Percentiles rank a stretch among this genome's conserved stretches.
phyloP scores from a whole-genome alignment of 228 moss, liverwort and hornwort species.

The Sphagnum fallax region DNA sequence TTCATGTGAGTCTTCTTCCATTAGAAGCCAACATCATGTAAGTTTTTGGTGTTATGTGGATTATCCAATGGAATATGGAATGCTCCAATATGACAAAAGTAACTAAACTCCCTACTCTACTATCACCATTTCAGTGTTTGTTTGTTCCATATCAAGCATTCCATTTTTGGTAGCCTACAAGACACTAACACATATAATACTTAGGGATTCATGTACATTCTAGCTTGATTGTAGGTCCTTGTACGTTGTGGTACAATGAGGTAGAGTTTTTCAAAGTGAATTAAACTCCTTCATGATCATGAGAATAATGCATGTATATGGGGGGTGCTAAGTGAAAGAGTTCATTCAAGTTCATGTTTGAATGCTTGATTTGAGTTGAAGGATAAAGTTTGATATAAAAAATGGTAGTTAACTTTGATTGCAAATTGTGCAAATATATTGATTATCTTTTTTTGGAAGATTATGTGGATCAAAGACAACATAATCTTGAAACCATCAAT shows the following conservation, averaged over 20 bases:
- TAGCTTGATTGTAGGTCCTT: too few species aligned
- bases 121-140: too few species aligned
- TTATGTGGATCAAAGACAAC: constrained; percentile 81
- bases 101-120: too few species aligned
- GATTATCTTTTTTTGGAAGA: constrained; percentile 84
- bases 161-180: too few species aligned
- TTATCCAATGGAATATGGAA: not conserved
- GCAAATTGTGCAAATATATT: constrained; percentile 42
- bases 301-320: too few species aligned
- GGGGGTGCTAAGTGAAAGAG: not conserved
- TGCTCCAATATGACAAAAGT: not conserved
- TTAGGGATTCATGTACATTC: too few species aligned
- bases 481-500: constrained; percentile 82
- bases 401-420: not conserved
- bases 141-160: too few species aligned
- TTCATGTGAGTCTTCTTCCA: constrained; percentile 44
- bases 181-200: too few species aligned
- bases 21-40: constrained; percentile 47
- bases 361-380: not conserved
- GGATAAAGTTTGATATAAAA: not conserved
- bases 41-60: constrained; percentile 1
- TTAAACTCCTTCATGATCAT: too few species aligned
- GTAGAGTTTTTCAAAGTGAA: too few species aligned
- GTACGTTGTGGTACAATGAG: too few species aligned
- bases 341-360: not conserved